Percentiles rank a stretch among this genome's conserved stretches.
phyloP scores from a whole-genome alignment of 805 yeast species.

The Ogataea sp. region DNA sequence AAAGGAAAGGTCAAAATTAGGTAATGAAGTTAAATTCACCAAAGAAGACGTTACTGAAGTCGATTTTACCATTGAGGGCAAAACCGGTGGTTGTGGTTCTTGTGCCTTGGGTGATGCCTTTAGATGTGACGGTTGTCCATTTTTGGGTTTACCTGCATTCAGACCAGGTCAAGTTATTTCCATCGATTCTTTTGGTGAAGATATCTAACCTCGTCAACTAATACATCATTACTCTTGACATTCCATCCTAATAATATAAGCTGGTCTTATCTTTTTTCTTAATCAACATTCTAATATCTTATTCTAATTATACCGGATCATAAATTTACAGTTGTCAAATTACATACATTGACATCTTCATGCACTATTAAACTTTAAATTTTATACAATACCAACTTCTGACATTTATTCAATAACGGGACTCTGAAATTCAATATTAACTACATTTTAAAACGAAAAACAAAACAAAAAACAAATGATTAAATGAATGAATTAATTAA shows the following conservation, averaged over 20 bases:
- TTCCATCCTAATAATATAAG: not conserved
- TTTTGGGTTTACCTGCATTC: constrained; percentile 94
- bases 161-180: constrained; percentile 92
- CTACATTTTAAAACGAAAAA: too few species aligned
- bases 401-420: too few species aligned
- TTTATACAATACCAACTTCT: too few species aligned
- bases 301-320: too few species aligned
- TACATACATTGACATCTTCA: too few species aligned
- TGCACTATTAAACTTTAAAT: too few species aligned
- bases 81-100: constrained; percentile 95
- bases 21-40: constrained; percentile 38
- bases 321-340: too few species aligned
- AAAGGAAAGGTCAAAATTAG: constrained; percentile 13
- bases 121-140: constrained; percentile 98
- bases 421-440: too few species aligned
- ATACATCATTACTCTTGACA: not conserved
- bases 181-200: constrained; percentile 69
- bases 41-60: constrained; percentile 77
- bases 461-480: too few species aligned
- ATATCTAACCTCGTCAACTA: constrained; percentile 33
- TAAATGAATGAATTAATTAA: too few species aligned
- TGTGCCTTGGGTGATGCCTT: constrained; percentile 98
- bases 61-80: constrained; percentile 94
- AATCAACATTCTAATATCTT: too few species aligned
- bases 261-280: not conserved